Percentiles rank a stretch among this genome's conserved stretches.
These are phyloP conservation scores for Fusarium equiseti DNA, from an alignment of 2,329 filamentous ascomycete genomes.

Conservation along the genomic window DNA sequence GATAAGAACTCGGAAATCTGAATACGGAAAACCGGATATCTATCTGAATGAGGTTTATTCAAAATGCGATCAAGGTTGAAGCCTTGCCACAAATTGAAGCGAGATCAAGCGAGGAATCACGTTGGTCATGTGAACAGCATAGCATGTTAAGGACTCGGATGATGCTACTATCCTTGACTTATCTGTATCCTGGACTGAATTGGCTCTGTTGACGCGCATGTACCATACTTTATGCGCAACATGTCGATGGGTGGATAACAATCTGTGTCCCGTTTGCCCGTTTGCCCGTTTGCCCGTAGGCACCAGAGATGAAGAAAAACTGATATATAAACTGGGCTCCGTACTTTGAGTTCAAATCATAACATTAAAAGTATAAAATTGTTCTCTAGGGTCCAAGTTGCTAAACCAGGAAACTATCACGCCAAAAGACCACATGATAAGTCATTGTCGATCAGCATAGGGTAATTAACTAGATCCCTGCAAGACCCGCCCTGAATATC, in stretches of 20 bases:
- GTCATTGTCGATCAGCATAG: background rate
- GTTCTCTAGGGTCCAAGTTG: background rate
- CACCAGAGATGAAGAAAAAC: background rate
- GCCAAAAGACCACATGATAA: background rate
- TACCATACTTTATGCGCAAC: background rate
- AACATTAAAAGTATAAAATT: background rate
- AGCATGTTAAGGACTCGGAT: background rate
- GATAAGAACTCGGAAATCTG: slow-evolving; percentile 5
- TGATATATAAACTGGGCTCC: background rate
- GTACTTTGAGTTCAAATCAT: background rate
- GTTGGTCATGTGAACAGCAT: background rate
- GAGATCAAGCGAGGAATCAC: background rate
- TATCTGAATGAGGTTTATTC: background rate
- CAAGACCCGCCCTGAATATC: background rate
- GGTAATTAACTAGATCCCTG: background rate
- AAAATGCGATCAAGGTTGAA: background rate
- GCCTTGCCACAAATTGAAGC: background rate
- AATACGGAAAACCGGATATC: background rate
- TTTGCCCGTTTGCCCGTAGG: background rate
- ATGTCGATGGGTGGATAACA: background rate
- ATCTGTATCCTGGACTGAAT: background rate
- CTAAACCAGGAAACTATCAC: background rate
- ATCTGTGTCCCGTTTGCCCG: background rate
- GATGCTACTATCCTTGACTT: background rate
- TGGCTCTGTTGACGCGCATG: background rate